phyloP scores from a whole-genome alignment of 2,329 filamentous ascomycete species.

The Penicillium fuscoglaucum region DNA sequence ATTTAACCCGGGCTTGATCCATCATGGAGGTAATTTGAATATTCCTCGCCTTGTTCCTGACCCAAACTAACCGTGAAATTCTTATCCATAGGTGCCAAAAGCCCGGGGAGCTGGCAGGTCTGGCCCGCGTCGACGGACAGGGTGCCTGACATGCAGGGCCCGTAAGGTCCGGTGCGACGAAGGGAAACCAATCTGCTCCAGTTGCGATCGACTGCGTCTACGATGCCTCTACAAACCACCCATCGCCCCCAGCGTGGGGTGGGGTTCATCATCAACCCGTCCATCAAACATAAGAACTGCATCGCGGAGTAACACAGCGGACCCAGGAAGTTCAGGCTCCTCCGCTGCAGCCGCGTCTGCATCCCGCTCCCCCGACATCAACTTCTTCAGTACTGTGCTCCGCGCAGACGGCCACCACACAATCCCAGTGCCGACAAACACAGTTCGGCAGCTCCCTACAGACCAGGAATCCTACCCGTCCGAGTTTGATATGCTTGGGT shows the following conservation, averaged over 20 bases:
- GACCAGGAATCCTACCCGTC: constrained; percentile 2
- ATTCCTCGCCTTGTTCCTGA: constrained; percentile 1
- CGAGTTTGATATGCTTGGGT: constrained; percentile 40
- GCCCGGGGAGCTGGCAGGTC: constrained; percentile 37
- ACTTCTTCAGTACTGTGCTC: constrained; percentile 33
- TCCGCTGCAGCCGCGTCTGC: neutral
- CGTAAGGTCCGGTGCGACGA: constrained; percentile 42
- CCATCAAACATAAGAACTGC: neutral
- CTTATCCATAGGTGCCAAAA: constrained; percentile 24
- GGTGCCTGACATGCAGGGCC: constrained; percentile 38
- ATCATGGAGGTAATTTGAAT: constrained; percentile 25
- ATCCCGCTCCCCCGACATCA: constrained; percentile 24
- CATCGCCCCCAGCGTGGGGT: constrained; percentile 18
- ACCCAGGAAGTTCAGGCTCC: neutral
- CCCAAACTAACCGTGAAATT: constrained; percentile 10
- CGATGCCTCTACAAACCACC: constrained; percentile 32
- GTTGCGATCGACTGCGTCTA: constrained; percentile 36
- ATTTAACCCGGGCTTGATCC: constrained; percentile 1
- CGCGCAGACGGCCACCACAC: constrained; percentile 26
- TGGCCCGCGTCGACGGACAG: constrained; percentile 37
- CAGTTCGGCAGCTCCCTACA: constrained; percentile 9
- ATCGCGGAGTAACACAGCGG: neutral
- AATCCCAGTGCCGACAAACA: constrained; percentile 11
- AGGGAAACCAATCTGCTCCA: constrained; percentile 36
- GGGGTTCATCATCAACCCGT: constrained; percentile 1